A percentile compares a stretch with the other conserved stretches of the same genome.
Evolutionary conservation across 108 stramenopile genomes (phyloP).

Genomic region (Skeletonema menzelii): DNA sequence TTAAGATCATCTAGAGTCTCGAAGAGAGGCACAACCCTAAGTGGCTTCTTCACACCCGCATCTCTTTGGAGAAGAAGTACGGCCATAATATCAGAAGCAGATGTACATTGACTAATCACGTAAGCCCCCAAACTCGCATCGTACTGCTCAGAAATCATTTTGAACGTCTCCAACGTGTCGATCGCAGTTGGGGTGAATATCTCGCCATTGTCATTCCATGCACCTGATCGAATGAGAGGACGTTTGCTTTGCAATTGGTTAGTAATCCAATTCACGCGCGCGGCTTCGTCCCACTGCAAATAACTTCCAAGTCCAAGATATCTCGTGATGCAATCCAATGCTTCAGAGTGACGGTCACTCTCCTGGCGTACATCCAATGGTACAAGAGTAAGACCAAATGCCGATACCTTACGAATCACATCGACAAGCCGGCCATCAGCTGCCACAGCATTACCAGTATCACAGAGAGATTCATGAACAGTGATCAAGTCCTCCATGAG

Average conservation of each 20-base stretch:
- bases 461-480: slow-evolving; percentile 79
- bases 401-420: slow-evolving; percentile 83
- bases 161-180: slow-evolving; percentile 79
- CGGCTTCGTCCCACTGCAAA: slow-evolving; percentile 88
- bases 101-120: slow-evolving; percentile 94
- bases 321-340: slow-evolving; percentile 90
- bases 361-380: slow-evolving; percentile 96
- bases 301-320: slow-evolving; percentile 93
- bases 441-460: slow-evolving; percentile 75
- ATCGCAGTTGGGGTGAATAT: slow-evolving; percentile 68
- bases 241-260: slow-evolving; percentile 84
- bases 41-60: slow-evolving; percentile 88
- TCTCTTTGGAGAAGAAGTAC: slow-evolving; percentile 93
- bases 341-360: slow-evolving; percentile 89
- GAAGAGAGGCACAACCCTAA: slow-evolving; percentile 96
- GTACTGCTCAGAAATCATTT: slow-evolving; percentile 85
- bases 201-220: slow-evolving; percentile 64
- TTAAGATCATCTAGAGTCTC: slow-evolving; percentile 96
- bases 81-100: slow-evolving; percentile 92
- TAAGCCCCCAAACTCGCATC: slow-evolving; percentile 92
- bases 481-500: slow-evolving; percentile 81
- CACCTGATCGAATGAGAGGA: slow-evolving; percentile 83
- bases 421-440: slow-evolving; percentile 90
- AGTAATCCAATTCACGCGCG: slow-evolving; percentile 89
- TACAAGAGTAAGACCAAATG: slow-evolving; percentile 93